Evolutionary conservation across 2,329 filamentous ascomycete genomes (phyloP), one percentile per base, ranked within the genome.

Genomic region (Cercospora sp.): DNA sequence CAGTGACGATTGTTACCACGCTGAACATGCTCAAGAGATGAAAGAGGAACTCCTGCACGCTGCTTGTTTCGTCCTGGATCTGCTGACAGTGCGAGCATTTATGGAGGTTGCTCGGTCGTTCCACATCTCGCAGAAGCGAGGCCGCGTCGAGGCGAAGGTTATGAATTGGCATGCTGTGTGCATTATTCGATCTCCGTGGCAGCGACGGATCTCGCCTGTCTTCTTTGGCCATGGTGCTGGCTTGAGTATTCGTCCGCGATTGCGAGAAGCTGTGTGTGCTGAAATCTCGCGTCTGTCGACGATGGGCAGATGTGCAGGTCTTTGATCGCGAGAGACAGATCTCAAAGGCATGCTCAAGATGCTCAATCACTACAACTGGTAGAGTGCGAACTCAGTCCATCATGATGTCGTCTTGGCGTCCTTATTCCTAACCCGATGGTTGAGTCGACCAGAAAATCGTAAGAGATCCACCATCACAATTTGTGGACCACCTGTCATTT

Each of bases 21-120:
- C 55, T 53, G 34, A 21, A 26, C n/a, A 55, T 24, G 63, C 57
- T 55, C 8, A 26, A 26, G n/a, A 45, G 18, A 30, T 66, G 65
- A 26, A 66, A 57, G 21, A 26, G 21, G 49, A 66, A 34, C 24
- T 61, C 26, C 16, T 18, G 6, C 18, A 24, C 3, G 40, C 37
- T 28, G n/a, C 21, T 2, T 34, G 28, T 43, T 34, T 28, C 3
- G 32, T 61, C 12, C 59, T 5, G 18, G 8, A 34, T 7, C 40
- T 45, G 59, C 53, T n/a, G 21, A 57, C n/a, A 28, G 24, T 57
- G 53, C n/a, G 53, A 16, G 28, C 53, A 57, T 18, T 9, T 43
- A 18, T 7, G 1, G 10, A 24, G 5, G 9, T 40, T 28, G 59
- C 8, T 3, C 32, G 32, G 9, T 24, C 59, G 30, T 16, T 57